Conservation (phyloP, 2,329 filamentous ascomycete species). For the Cercospora berteroae region DNA sequence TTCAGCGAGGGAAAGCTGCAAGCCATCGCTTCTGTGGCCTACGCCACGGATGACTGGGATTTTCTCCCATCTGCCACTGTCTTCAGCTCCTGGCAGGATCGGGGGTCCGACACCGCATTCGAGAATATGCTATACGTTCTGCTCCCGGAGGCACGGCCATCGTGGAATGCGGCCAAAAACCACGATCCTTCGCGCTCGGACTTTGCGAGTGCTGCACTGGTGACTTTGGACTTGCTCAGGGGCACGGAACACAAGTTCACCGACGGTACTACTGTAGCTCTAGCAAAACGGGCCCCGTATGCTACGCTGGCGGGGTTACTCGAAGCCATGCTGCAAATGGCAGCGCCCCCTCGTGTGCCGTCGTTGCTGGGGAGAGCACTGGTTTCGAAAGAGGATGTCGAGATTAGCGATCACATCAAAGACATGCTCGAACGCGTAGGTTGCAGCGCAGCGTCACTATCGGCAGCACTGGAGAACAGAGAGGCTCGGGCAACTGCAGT, state of each 20-base stretch:
- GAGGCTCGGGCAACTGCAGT: background rate
- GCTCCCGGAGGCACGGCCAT: constrained; percentile 2
- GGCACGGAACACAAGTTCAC: background rate
- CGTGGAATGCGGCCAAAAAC: background rate
- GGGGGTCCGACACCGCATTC: constrained; percentile 12
- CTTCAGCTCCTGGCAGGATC: constrained; percentile 13
- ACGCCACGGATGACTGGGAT: constrained; percentile 17
- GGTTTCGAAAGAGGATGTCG: background rate
- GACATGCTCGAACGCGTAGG: constrained; percentile 9
- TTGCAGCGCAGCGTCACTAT: background rate
- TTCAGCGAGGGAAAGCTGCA: background rate
- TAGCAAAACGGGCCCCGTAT: background rate
- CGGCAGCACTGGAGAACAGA: background rate
- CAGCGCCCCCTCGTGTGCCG: background rate
- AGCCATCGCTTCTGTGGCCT: constrained; percentile 5
- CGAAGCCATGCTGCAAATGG: background rate
- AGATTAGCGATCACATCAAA: background rate
- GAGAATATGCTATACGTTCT: constrained; percentile 22
- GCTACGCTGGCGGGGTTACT: background rate
- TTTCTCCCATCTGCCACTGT: constrained; percentile 21
- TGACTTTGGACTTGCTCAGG: constrained; percentile 25
- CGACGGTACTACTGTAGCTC: background rate
- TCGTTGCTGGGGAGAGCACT: background rate
- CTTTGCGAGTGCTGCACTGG: constrained; percentile 25
- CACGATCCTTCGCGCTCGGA: constrained; percentile 14